Evolutionary conservation across 768 basidiomycete species (phyloP), one percentile per base, ranked within the genome.

Genomic region (Cubamyces sp.): DNA sequence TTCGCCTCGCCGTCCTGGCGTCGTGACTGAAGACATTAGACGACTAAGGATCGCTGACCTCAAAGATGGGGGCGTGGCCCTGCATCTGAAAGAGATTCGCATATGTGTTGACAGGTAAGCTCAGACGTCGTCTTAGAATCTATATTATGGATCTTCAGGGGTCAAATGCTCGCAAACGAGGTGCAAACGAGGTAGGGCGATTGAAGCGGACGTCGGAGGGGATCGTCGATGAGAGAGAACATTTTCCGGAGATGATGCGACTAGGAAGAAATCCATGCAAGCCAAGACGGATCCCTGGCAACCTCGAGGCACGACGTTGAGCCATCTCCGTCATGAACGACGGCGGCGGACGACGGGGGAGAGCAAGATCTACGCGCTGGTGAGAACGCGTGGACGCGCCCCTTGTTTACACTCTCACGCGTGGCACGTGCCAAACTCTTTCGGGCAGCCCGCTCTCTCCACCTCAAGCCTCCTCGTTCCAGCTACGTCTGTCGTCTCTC

Each of bases 81-180:
- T 18, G 42, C 48, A 43, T 63, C 62, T 26, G 25, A 41, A 37
- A 19, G 46, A 1, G 62, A 63, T 63, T 63, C 62, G 57, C 62
- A 54, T 6, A 37, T 45, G 28, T 15, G 45, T n/a, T 48, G 25
- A 39, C 41, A 25, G 21, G 26, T 21, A 56, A 18, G 30, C 40
- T 26, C 51, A 16, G 18, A 18, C 25, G 41, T 57, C 47, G 57
- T 51, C 49, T 43, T 59, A 50, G 41, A 59, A 59, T 59, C 57
- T 59, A 59, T 59, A 49, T 51, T 19, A 3, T 21, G 28, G 49
- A 59, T 59, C 57, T 51, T 28, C 19, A 26, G 28, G 25, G 23
- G 14, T 11, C 15, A 19, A n/a, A 12, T 15, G 25, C 14, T 47
- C 1, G 23, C 18, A 9, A 40, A 49, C 48, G 37, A 54, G 39